These are phyloP conservation scores for Paracamarosporium sp. DNA, from an alignment of 2,329 filamentous ascomycete species.

Conservation along the genomic window DNA sequence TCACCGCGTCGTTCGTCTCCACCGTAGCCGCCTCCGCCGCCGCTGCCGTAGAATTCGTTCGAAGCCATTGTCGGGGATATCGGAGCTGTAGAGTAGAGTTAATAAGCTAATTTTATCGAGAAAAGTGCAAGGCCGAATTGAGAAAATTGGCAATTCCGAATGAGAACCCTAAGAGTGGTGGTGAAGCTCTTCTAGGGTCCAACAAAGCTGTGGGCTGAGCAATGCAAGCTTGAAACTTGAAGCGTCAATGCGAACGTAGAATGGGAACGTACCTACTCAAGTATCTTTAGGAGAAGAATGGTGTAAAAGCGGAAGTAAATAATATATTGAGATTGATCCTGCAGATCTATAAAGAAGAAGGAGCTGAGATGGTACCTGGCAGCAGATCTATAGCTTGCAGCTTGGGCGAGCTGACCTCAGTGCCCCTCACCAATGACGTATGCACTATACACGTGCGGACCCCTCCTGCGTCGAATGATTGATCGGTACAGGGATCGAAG, in stretches of 20 bases:
- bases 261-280: not conserved
- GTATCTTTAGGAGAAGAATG: too few species aligned
- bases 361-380: constrained; percentile 1
- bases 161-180: not conserved
- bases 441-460: constrained; percentile 2
- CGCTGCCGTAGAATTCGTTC: constrained; percentile 22
- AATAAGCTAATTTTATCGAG: too few species aligned
- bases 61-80: constrained; percentile 17
- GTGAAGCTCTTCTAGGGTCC: too few species aligned
- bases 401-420: not conserved
- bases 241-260: not conserved
- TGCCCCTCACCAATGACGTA: constrained; percentile 9
- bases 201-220: not conserved
- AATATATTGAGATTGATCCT: not conserved
- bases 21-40: constrained; percentile 20
- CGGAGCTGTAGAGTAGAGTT: not conserved
- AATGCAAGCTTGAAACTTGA: not conserved
- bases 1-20: constrained; percentile 18
- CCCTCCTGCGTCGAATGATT: not conserved
- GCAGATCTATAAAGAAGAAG: not conserved
- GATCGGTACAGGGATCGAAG: not conserved
- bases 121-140: too few species aligned
- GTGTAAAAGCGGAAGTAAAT: not conserved
- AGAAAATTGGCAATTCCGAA: too few species aligned
- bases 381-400: not conserved